phyloP scores from a whole-genome alignment of 129 eudicot genomes.

The Lactuca sativa region DNA sequence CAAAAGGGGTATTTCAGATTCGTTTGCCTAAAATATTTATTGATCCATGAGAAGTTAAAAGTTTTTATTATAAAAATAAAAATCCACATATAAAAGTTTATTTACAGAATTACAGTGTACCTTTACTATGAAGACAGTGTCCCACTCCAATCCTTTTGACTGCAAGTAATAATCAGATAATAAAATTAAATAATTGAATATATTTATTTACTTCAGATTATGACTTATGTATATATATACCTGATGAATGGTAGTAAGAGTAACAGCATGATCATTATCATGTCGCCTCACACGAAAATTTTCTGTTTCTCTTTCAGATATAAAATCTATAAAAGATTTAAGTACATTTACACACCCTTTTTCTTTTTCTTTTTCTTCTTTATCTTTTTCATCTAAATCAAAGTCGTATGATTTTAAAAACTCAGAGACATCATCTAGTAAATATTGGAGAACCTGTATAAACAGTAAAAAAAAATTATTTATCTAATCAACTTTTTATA shows the following conservation, averaged over 20 bases:
- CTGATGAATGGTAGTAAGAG: conserved; percentile 98
- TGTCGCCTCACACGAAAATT: conserved; percentile 73
- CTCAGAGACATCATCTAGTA: conserved; percentile 85
- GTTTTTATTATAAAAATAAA: conserved; percentile 8
- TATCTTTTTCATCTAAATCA: conserved; percentile 39
- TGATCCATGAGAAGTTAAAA: conserved; percentile 23
- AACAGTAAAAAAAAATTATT: conserved; percentile 12
- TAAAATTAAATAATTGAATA: conserved; percentile 5
- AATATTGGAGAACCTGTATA: conserved; percentile 81
- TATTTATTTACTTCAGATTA: background rate
- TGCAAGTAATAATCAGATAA: conserved; percentile 36
- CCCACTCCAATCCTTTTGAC: conserved; percentile 99
- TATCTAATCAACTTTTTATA: background rate
- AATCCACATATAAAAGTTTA: conserved; percentile 4
- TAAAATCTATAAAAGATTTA: conserved; percentile 68
- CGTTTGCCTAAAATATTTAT: conserved; percentile 61
- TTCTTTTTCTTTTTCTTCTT: conserved; percentile 16
- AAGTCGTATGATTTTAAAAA: conserved; percentile 55
- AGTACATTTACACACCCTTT: conserved; percentile 68
- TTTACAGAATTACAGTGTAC: conserved; percentile 43
- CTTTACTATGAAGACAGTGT: conserved; percentile 95
- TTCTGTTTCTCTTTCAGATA: conserved; percentile 81
- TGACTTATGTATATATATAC: conserved; percentile 24
- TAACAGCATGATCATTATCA: conserved; percentile 83
- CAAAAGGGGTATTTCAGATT: conserved; percentile 90